phyloP scores from a whole-genome alignment of 2,329 filamentous ascomycete species.

The Leptodontidium sp. region DNA sequence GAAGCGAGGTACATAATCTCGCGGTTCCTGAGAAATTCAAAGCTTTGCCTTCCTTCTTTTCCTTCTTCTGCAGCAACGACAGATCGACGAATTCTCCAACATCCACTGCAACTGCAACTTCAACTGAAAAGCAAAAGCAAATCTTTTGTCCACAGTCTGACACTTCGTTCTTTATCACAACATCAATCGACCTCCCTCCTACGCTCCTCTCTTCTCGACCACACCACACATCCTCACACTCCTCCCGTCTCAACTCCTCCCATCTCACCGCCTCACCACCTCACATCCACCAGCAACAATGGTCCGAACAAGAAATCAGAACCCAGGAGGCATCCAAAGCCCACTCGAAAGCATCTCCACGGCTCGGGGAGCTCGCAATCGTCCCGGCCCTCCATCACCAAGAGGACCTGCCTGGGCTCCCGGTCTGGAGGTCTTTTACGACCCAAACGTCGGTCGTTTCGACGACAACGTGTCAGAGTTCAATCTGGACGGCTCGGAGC shows the following conservation, averaged over 20 bases:
- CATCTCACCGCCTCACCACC: not conserved
- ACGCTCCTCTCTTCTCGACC: not conserved
- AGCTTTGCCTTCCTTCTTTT: not conserved
- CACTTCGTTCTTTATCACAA: not conserved
- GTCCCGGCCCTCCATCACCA: not conserved
- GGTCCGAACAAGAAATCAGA: slow-evolving; percentile 7
- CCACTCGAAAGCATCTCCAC: not conserved
- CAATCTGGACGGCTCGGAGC: not conserved
- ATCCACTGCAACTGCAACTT: not conserved
- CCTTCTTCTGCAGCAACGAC: slow-evolving; percentile 5
- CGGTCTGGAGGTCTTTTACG: not conserved
- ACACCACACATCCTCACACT: not conserved
- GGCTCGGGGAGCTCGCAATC: not conserved
- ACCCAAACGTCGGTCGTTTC: slow-evolving; percentile 8
- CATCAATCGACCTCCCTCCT: slow-evolving; percentile 2
- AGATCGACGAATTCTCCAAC: slow-evolving; percentile 2
- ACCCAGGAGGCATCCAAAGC: not conserved
- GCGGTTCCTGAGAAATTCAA: not conserved
- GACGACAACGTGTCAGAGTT: slow-evolving; percentile 1
- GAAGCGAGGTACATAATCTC: not conserved
- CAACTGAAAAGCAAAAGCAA: not conserved
- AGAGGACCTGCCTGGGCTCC: not conserved
- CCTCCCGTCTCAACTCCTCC: not conserved
- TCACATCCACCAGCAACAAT: slow-evolving; percentile 12
- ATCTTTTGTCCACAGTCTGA: not conserved